These are phyloP conservation scores for Lentinula guzmanii DNA, from an alignment of 768 basidiomycete species.

Conservation along the genomic window DNA sequence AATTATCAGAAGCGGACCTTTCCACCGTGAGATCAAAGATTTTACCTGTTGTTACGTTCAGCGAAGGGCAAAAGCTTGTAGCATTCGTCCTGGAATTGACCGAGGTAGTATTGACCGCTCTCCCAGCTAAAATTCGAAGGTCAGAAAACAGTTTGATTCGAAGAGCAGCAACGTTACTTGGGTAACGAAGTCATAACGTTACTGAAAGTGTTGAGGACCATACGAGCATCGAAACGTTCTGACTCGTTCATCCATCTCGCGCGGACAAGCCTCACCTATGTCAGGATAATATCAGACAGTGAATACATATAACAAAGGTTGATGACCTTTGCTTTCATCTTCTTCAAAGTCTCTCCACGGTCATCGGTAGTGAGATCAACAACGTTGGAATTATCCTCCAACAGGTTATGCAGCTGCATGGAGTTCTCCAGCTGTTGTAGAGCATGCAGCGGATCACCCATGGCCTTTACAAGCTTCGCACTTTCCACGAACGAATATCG, in stretches of 20 bases:
- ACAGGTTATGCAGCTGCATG: slow-evolving; percentile 48
- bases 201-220: slow-evolving; percentile 55
- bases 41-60: slow-evolving; percentile 44
- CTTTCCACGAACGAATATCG: slow-evolving; percentile 85
- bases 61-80: slow-evolving; percentile 45
- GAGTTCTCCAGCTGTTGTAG: slow-evolving; percentile 80
- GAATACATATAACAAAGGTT: slow-evolving; percentile 5
- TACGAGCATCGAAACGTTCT: slow-evolving; percentile 65
- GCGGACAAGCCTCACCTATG: slow-evolving; percentile 69
- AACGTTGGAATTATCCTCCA: slow-evolving; percentile 33
- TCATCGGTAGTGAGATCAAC: slow-evolving; percentile 54
- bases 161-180: slow-evolving; percentile 32
- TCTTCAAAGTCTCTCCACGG: slow-evolving; percentile 34
- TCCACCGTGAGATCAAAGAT: background rate
- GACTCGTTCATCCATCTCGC: slow-evolving; percentile 94
- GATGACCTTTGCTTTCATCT: slow-evolving; percentile 63
- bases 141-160: background rate
- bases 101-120: slow-evolving; percentile 79
- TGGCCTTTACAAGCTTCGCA: slow-evolving; percentile 77
- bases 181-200: slow-evolving; percentile 43
- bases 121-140: slow-evolving; percentile 53
- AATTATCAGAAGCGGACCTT: background rate
- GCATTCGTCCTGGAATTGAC: slow-evolving; percentile 81
- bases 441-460: slow-evolving; percentile 78
- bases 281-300: background rate